A percentile compares a stretch with the other conserved stretches of the same genome.
Evolutionary conservation across 2,329 filamentous ascomycete species (phyloP).

Genomic region (Colletotrichum limetticola): DNA sequence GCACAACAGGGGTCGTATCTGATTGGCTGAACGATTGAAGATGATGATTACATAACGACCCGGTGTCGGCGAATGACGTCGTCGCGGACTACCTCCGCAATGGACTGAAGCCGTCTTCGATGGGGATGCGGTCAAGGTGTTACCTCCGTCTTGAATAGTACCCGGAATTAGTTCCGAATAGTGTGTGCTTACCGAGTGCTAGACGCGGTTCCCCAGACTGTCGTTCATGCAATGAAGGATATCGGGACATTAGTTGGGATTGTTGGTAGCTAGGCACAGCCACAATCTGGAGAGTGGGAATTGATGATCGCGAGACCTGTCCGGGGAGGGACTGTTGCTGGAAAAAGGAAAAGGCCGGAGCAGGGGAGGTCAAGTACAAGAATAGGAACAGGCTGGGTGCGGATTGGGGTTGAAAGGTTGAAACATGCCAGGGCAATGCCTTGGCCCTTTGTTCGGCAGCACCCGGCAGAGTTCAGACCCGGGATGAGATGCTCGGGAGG

Average conservation of each 20-base stretch:
- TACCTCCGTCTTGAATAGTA: not conserved
- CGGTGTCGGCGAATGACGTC: slow-evolving; percentile 33
- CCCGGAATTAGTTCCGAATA: not conserved
- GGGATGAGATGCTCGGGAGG: slow-evolving; percentile 12
- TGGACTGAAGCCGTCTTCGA: not conserved
- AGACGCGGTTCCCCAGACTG: not conserved
- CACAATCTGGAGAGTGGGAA: not conserved
- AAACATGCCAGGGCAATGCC: slow-evolving; percentile 14
- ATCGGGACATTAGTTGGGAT: not conserved
- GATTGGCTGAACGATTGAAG: not conserved
- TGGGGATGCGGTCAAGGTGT: too few species aligned
- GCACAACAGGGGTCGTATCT: not conserved
- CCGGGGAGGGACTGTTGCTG: not conserved
- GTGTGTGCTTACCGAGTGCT: not conserved
- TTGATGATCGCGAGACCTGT: not conserved
- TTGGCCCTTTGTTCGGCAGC: slow-evolving; percentile 18
- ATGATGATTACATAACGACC: slow-evolving; percentile 19
- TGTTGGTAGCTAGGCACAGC: slow-evolving; percentile 8
- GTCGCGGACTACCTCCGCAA: not conserved
- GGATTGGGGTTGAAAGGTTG: slow-evolving; percentile 12
- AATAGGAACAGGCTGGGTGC: not conserved
- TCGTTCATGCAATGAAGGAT: slow-evolving; percentile 3
- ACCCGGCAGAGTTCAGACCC: slow-evolving; percentile 12
- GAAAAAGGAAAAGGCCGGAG: not conserved
- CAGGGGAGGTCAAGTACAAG: not conserved